These are phyloP conservation scores for Colletotrichum brevisporum DNA, from an alignment of 2,329 filamentous ascomycete genomes.

Conservation along the genomic window DNA sequence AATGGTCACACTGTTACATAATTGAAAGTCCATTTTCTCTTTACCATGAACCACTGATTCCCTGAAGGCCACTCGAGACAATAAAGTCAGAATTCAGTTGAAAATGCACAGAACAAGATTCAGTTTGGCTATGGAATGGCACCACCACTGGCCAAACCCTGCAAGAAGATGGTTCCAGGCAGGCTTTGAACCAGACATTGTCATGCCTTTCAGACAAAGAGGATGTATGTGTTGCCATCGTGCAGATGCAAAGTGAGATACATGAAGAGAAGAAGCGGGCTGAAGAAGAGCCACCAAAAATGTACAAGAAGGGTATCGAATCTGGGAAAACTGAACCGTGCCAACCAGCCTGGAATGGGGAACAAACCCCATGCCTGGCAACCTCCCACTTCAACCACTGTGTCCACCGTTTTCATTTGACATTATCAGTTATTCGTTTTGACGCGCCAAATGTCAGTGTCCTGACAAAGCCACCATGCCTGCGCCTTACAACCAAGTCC, in stretches of 20 bases:
- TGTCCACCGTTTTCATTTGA: constrained; percentile 35
- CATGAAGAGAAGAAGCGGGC: constrained; percentile 24
- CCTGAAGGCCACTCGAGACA: too few species aligned
- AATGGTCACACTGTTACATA: too few species aligned
- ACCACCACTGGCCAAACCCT: too few species aligned
- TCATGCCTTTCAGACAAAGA: constrained; percentile 7
- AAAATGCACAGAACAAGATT: too few species aligned
- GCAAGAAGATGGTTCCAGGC: too few species aligned
- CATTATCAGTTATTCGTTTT: constrained; percentile 36
- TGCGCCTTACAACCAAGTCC: constrained; percentile 14
- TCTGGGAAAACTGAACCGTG: constrained; percentile 43
- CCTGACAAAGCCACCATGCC: constrained; percentile 1
- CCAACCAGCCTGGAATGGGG: constrained; percentile 15
- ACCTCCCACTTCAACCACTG: constrained; percentile 5
- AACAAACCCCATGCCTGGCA: constrained; percentile 6
- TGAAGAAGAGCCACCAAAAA: constrained; percentile 17
- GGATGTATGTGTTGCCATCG: constrained; percentile 10
- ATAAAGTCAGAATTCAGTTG: too few species aligned
- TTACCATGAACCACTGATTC: too few species aligned
- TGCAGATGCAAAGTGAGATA: constrained; percentile 11
- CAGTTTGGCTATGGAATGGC: too few species aligned
- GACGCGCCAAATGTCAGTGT: constrained; percentile 28
- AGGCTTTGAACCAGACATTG: not conserved
- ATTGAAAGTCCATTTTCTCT: too few species aligned
- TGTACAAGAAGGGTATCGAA: constrained; percentile 47